Conservation (phyloP, 768 basidiomycete genomes). For the Boletus patriciae region DNA sequence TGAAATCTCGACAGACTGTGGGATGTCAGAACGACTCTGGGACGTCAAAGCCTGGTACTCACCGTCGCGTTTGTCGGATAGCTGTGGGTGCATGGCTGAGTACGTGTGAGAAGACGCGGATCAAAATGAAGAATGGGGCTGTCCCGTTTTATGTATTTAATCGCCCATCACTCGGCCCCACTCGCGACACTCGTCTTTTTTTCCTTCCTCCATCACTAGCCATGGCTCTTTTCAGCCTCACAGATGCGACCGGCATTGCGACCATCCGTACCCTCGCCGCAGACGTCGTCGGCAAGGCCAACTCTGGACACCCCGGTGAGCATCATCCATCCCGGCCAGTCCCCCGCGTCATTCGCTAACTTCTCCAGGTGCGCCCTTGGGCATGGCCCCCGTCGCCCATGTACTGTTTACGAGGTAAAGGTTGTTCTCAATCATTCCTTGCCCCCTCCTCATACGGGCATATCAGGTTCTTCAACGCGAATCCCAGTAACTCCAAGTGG, state of each 20-base stretch:
- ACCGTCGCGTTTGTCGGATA: slow-evolving; percentile 67
- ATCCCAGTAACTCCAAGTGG: slow-evolving; percentile 89
- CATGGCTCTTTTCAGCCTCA: slow-evolving; percentile 42
- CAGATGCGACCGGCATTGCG: slow-evolving; percentile 62
- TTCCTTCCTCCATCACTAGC: slow-evolving; percentile 13
- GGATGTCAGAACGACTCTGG: slow-evolving; percentile 7
- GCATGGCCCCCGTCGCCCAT: slow-evolving; percentile 83
- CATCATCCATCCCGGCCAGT: background rate
- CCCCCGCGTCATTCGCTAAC: slow-evolving; percentile 3
- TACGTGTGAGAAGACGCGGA: slow-evolving; percentile 1
- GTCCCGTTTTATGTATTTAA: slow-evolving; percentile 11
- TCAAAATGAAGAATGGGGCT: background rate
- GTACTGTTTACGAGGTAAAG: slow-evolving; percentile 72
- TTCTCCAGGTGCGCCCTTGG: slow-evolving; percentile 85
- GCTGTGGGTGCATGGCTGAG: slow-evolving; percentile 62
- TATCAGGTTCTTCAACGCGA: slow-evolving; percentile 78
- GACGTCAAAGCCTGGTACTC: slow-evolving; percentile 9
- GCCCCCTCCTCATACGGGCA: background rate
- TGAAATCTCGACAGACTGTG: slow-evolving; percentile 72
- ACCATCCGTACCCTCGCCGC: slow-evolving; percentile 77
- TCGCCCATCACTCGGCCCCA: background rate
- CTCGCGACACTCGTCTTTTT: background rate
- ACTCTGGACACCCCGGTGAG: slow-evolving; percentile 87
- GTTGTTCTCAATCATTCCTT: background rate
- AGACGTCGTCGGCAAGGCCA: slow-evolving; percentile 80